Evolutionary conservation across 2,329 filamentous ascomycete species (phyloP).

Genomic region (Claviceps spartinae): DNA sequence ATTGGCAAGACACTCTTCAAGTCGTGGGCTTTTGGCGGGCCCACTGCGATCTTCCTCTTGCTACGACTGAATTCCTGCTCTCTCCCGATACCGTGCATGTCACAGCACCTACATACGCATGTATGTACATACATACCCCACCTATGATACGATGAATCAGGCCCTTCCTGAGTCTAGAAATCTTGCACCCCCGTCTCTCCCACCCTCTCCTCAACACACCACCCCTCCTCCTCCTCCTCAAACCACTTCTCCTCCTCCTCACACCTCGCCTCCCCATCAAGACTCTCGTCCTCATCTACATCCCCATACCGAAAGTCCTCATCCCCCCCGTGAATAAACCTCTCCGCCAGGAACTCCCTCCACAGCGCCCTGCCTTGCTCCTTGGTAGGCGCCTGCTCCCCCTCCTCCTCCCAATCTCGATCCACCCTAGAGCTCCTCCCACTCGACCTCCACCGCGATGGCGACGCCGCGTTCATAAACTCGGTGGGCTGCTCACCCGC

Average conservation of each 20-base stretch:
- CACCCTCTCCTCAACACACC: conserved; percentile 33
- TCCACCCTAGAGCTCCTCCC: background rate
- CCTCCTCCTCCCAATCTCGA: conserved; percentile 17
- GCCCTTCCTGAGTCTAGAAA: conserved; percentile 29
- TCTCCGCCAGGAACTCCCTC: conserved; percentile 55
- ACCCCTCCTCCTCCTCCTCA: conserved; percentile 61
- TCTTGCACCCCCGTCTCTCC: conserved; percentile 64
- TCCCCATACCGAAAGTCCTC: conserved; percentile 61
- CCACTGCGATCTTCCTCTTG: too few relatives aligned
- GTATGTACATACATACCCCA: too few relatives aligned
- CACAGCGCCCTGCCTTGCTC: conserved; percentile 57
- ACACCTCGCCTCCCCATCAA: conserved; percentile 47
- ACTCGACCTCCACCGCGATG: background rate
- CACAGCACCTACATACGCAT: too few relatives aligned
- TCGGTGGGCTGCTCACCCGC: conserved; percentile 1
- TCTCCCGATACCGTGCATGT: too few relatives aligned
- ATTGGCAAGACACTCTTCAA: too few relatives aligned
- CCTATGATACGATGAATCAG: too few relatives aligned
- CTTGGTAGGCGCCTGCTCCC: conserved; percentile 21
- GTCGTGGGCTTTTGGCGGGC: too few relatives aligned
- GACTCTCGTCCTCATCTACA: conserved; percentile 60
- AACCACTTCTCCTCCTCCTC: conserved; percentile 66
- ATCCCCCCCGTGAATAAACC: conserved; percentile 65
- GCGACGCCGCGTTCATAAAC: background rate
- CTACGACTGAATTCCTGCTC: too few relatives aligned